Percentiles rank a stretch among this genome's conserved stretches.
Conservation (phyloP, 176 grass and related monocot genomes). For the Zizania latifolia region DNA sequence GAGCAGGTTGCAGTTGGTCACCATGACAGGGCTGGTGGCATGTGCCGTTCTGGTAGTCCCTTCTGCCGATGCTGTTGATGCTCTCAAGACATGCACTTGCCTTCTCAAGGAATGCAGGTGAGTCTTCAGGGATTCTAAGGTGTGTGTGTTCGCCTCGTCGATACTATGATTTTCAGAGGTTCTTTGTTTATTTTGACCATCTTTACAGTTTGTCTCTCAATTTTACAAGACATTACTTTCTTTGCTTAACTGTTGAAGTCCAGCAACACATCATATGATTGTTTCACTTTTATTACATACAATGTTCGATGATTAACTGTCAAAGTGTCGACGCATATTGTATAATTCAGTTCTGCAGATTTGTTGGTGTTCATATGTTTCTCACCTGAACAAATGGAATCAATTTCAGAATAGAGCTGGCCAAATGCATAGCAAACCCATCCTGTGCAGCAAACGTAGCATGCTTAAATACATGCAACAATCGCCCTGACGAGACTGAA, state of each 20-base stretch:
- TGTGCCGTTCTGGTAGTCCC: slow-evolving; percentile 59
- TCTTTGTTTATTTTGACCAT: background rate
- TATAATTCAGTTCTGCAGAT: background rate
- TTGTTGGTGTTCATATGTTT: background rate
- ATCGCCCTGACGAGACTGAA: slow-evolving; percentile 93
- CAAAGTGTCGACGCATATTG: background rate
- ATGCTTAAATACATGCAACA: slow-evolving; percentile 89
- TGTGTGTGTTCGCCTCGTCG: background rate
- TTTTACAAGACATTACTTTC: background rate
- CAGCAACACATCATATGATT: background rate
- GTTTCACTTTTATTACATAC: background rate
- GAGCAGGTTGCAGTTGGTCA: slow-evolving; percentile 47
- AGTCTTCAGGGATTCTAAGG: background rate
- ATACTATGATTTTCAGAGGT: background rate
- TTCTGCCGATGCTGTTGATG: slow-evolving; percentile 63
- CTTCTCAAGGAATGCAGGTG: slow-evolving; percentile 98
- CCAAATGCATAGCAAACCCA: slow-evolving; percentile 91
- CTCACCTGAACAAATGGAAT: background rate
- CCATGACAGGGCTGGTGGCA: slow-evolving; percentile 56
- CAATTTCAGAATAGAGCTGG: slow-evolving; percentile 71
- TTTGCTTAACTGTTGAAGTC: background rate
- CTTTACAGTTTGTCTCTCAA: background rate
- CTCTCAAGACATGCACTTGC: slow-evolving; percentile 94
- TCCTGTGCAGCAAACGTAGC: slow-evolving; percentile 93
- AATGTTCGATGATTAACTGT: background rate